phyloP scores from a whole-genome alignment of 1,284 basidiomycete genomes.

The Rhodotorula sp. region DNA sequence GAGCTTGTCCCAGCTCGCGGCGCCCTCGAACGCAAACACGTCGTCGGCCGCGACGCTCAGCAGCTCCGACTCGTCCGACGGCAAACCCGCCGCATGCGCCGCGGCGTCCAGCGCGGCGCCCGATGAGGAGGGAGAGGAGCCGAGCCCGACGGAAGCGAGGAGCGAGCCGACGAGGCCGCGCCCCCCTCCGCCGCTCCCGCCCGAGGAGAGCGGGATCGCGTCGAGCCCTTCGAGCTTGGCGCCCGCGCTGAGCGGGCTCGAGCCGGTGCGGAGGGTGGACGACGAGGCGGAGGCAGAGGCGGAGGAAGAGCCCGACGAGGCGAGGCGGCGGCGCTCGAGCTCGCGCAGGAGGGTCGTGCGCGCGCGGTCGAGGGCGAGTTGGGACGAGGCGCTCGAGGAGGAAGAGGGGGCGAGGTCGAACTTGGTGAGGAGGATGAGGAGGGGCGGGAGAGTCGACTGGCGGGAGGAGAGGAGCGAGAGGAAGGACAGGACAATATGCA shows the following conservation, averaged over 20 bases:
- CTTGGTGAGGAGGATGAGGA: constrained; percentile 44
- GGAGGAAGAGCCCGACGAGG: constrained; percentile 18
- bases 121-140: background rate
- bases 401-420: constrained; percentile 36
- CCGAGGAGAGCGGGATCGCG: constrained; percentile 29
- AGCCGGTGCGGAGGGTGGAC: background rate
- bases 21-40: constrained; percentile 42
- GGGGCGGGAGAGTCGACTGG: constrained; percentile 15
- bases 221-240: constrained; percentile 44
- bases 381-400: background rate
- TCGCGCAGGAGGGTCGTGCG: constrained; percentile 42
- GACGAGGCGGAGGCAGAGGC: background rate
- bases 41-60: constrained; percentile 31
- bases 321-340: constrained; percentile 42
- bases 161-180: constrained; percentile 2
- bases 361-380: constrained; percentile 41
- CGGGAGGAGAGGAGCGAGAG: constrained; percentile 30
- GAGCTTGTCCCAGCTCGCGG: constrained; percentile 41
- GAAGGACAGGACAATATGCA: constrained; percentile 44
- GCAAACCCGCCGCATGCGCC: constrained; percentile 16
- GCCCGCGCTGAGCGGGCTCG: constrained; percentile 13
- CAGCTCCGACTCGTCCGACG: constrained; percentile 44
- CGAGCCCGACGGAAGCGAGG: constrained; percentile 17
- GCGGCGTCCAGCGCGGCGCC: background rate
- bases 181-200: background rate